Evolutionary conservation across 805 yeast species (phyloP), one percentile per base, ranked within the genome.

Genomic region (Saccharomycopsis synnaedendra): DNA sequence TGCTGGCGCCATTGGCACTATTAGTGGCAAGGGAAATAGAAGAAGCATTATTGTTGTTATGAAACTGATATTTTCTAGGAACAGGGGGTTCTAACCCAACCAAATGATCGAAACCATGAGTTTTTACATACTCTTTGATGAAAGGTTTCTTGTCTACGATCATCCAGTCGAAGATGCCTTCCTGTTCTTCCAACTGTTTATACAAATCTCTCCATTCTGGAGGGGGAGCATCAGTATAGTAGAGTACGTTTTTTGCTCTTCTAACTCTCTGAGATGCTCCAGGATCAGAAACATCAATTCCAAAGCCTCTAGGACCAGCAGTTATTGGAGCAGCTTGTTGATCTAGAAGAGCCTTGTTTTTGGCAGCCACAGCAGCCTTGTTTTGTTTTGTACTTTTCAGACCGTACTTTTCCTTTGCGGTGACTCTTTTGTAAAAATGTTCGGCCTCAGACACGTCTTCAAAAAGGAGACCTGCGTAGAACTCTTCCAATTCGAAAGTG

Each of bases 401-500:
- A 1, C 84, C 97, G 63, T 88, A 79, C 62, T 87, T 90, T 48
- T 80, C 82, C 53, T 90, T 75, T 43, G 74, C 68, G 9, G 76
- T 69, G 3, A 93, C 88, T 52, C 87, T 73, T 62, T 89, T 90
- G 62, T 68, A 72, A 67, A 93, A 88, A 58, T 83, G 90, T 3
- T 85, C 68, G 0, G 97, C 97, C 56, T 93, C 98, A 45, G 68
- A 71, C 48, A 84, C 78, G 65, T 90, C 96, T 56, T 88, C 96
- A 62, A 93, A 93, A 45, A 93, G 65, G 28, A 93, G 69, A 0
- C 97, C 98, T 7, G 80, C 88, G 45, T 71, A 72, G 60, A 96
- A 89, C 28, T 85, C 94, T 57, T 93, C 97, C 42, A 87, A 69
- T 67, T 93, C 98, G 66, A 93, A 93, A 5, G 94, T 73, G 62